Evolutionary conservation across 2,329 filamentous ascomycete species (phyloP), one percentile per base, ranked within the genome.

Genomic region (Pseudocercospora fuligena): DNA sequence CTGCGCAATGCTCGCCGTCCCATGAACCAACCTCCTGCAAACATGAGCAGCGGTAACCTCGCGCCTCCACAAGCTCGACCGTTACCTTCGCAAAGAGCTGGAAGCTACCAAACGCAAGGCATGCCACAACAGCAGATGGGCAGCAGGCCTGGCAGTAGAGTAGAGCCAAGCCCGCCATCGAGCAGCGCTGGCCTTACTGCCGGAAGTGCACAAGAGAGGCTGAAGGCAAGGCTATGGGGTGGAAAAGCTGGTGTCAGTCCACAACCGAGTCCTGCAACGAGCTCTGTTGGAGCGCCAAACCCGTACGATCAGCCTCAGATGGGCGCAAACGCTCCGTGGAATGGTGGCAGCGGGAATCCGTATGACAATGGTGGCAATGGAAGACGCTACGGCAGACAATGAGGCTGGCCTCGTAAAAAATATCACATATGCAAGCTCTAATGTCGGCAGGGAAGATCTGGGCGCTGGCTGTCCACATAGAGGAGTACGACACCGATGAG

Each of bases 191-290:
- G 76, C 59, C 31, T 25, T 21, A 59, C 64, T 19, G 82, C 80
- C 2, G 84, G 84, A 36, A 88, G 89, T 21, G 93, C 93, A 60
- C 92, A 96, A 80, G 92, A 97, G 73, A 85, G 92, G 72, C 82
- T 97, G 73, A 92, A 93, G 76, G 92, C 93, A 74, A 84, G 92
- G 68, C 81, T 97, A 54, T 93, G 93, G 85, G 77, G 77, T 54
- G 74, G 66, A 9, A 66, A 66, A 23, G 25, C 51, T 56, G 63
- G 60, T 31, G 43, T 47, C 8, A 71, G 71, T 43, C 61, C 66
- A 16, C 69, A 68, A 61, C 58, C 69, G 2, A 69, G 57, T 64
- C 64, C 65, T 31, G 65, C 46, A n/a, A 19, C 43, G 43, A 63
- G 64, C 51, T 43, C 64, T 47, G 59, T 57, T 33, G 68, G 61